Evolutionary conservation across 805 yeast species (phyloP), one percentile per base, ranked within the genome.

Genomic region (Debaryomyces castellii): DNA sequence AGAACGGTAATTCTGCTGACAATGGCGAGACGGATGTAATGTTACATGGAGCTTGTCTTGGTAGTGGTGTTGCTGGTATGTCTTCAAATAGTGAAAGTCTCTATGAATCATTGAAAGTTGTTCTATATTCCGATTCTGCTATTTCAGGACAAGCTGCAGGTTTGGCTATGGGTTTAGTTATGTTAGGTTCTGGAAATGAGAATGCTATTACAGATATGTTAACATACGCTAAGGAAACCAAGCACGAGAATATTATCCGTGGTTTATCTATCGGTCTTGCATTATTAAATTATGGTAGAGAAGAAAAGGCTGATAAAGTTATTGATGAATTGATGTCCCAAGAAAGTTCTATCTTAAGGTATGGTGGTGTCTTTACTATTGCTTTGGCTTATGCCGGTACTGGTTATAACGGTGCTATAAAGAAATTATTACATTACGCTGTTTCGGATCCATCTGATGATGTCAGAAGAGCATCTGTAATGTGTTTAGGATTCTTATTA

Each of bases 381-480:
- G 98, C 97, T 0, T 76, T 94, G 56, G 98, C 99, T 1, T 94
- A 92, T 66, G 96, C 94, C 45, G 99, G 99, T 49, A 92, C 99
- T 2, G 96, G 97, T 23, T 83, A 87, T 66, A 90, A 90, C 67
- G 72, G 73, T 44, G 97, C 97, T 8, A 87, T 94, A 56, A 83
- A 89, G 69, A 81, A 85, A 55, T 73, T 94, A 54, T 76, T 94
- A 53, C 98, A 94, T 66, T 78, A 84, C 60, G 99, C 99, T 3
- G 99, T 94, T 12, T 89, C 97, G 11, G 99, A 94, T 64, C 94
- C 97, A 1, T 84, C 87, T 47, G 97, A 94, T 66, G 96, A 88
- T 60, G 98, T 94, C 40, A 85, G 99, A 74, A 85, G 99, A 67
- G 97, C 96, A 1, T 88, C 99, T 1, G 97, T 92, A 12, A 83